A percentile compares a stretch with the other conserved stretches of the same genome.
Evolutionary conservation across 352 stramenopile genomes (phyloP).

Genomic region (Phytophthora lateralis): DNA sequence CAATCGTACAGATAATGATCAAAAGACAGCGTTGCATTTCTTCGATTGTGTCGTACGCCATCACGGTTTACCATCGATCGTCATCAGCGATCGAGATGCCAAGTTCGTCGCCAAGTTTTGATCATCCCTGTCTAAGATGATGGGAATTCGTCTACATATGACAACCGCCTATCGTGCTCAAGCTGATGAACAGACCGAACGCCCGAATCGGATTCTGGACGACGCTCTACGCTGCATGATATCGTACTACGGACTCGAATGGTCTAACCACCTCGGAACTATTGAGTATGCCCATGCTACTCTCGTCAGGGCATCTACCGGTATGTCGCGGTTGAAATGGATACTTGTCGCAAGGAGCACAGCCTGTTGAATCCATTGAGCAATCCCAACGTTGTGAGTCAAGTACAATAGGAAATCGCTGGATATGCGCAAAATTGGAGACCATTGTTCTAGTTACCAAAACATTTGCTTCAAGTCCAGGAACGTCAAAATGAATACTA

Average conservation of each 20-base stretch:
- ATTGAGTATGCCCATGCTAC: constrained; percentile 27
- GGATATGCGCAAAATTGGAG: too few species aligned
- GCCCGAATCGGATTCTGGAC: constrained; percentile 20
- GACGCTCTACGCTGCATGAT: constrained; percentile 18
- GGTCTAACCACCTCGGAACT: constrained; percentile 12
- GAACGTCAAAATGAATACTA: too few species aligned
- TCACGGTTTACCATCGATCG: constrained; percentile 15
- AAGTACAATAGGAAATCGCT: too few species aligned
- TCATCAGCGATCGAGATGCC: constrained; percentile 28
- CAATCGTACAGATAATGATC: neutral
- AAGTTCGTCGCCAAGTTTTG: constrained; percentile 29
- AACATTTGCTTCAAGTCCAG: too few species aligned
- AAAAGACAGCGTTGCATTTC: constrained; percentile 16
- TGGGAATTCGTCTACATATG: constrained; percentile 25
- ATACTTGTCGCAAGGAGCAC: constrained; percentile 14
- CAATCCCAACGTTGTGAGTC: too few species aligned
- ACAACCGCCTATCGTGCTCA: constrained; percentile 22
- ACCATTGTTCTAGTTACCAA: too few species aligned
- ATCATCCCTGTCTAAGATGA: constrained; percentile 19
- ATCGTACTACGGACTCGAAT: constrained; percentile 18
- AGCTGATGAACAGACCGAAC: constrained; percentile 21
- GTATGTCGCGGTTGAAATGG: constrained; percentile 19
- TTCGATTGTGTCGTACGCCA: constrained; percentile 22
- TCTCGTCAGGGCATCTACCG: constrained; percentile 8
- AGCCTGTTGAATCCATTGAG: neutral